These are phyloP conservation scores for Biscogniauxia mediterranea DNA, from an alignment of 2,329 filamentous ascomycete species.

Conservation along the genomic window DNA sequence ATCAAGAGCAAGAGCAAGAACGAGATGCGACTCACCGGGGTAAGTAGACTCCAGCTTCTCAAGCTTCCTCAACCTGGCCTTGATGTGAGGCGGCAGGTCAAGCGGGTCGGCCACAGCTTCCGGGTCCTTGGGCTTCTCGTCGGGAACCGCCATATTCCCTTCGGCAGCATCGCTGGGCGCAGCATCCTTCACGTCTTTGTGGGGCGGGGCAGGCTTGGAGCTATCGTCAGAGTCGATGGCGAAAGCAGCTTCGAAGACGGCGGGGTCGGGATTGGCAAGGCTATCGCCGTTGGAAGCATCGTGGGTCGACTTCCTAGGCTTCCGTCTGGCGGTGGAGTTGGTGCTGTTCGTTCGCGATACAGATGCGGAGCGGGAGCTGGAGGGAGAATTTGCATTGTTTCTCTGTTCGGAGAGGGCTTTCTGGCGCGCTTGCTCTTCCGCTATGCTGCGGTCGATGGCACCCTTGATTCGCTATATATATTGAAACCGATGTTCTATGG, in stretches of 20 bases:
- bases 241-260: conserved; percentile 84
- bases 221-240: conserved; percentile 86
- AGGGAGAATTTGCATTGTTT: conserved; percentile 40
- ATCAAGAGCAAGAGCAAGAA: neutral
- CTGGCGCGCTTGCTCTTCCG: conserved; percentile 86
- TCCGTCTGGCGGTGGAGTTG: conserved; percentile 37
- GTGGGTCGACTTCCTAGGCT: conserved; percentile 41
- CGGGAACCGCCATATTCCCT: conserved; percentile 7
- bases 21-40: conserved; percentile 56
- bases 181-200: conserved; percentile 31
- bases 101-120: conserved; percentile 25
- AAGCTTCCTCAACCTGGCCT: conserved; percentile 75
- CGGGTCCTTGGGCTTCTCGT: conserved; percentile 23
- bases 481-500: neutral
- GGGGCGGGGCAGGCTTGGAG: conserved; percentile 47
- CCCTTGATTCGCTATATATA: conserved; percentile 69
- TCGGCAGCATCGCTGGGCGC: neutral
- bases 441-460: conserved; percentile 82
- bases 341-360: conserved; percentile 39
- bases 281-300: conserved; percentile 38
- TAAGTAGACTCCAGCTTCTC: conserved; percentile 88
- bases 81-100: conserved; percentile 73
- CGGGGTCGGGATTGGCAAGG: conserved; percentile 69
- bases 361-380: conserved; percentile 44
- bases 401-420: conserved; percentile 49